Conservation (phyloP, 2,329 filamentous ascomycete genomes). For the Exophiala mesophila region DNA sequence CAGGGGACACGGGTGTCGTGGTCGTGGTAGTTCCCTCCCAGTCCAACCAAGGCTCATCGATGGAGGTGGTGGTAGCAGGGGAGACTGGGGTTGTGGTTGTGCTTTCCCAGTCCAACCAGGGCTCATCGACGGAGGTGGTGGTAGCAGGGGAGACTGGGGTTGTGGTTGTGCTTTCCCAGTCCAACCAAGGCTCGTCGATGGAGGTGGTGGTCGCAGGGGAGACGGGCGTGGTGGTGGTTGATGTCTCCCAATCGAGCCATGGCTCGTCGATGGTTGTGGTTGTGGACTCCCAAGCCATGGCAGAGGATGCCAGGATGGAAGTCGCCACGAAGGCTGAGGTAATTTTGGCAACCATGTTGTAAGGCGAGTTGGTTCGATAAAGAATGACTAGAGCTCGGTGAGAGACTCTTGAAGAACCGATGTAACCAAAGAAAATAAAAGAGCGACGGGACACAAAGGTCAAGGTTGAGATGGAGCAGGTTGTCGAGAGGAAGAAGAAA, state of each 20-base stretch:
- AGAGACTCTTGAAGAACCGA: constrained; percentile 18
- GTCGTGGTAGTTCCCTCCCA: neutral
- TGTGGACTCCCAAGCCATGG: constrained; percentile 3
- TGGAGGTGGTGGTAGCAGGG: neutral
- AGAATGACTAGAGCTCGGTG: constrained; percentile 18
- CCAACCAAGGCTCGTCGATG: neutral
- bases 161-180: constrained; percentile 2
- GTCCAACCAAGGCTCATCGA: neutral
- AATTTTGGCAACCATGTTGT: constrained; percentile 9
- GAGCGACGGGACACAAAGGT: constrained; percentile 21
- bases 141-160: neutral
- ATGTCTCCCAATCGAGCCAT: constrained; percentile 3
- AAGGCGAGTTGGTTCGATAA: constrained; percentile 10
- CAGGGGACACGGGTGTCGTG: neutral
- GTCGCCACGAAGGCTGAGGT: constrained; percentile 13
- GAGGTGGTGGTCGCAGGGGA: neutral
- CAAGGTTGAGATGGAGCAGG: constrained; percentile 6
- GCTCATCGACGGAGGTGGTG: neutral
- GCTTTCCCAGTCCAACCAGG: neutral
- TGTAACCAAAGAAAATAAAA: constrained; percentile 5
- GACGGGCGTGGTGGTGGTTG: constrained; percentile 1
- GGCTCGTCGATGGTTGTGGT: neutral
- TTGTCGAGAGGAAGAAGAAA: constrained; percentile 2
- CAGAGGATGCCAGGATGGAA: constrained; percentile 10
- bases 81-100: neutral